Evolutionary conservation across 1,284 basidiomycete genomes (phyloP).

Genomic region (Vanrija sp.): DNA sequence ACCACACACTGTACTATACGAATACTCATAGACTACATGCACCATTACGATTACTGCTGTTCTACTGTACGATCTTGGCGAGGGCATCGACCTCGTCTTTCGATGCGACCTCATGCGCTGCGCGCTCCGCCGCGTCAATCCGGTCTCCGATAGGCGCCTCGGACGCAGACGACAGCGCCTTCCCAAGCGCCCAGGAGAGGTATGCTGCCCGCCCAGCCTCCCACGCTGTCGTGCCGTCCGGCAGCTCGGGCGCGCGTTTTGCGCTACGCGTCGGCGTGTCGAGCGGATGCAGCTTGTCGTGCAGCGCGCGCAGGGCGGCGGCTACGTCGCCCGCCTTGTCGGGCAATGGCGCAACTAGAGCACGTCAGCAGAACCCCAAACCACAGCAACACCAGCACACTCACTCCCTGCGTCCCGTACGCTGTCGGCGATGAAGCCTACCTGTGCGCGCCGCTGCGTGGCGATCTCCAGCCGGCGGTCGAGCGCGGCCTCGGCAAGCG

Average conservation of each 20-base stretch:
- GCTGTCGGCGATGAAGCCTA: constrained; percentile 43
- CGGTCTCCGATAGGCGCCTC: constrained; percentile 10
- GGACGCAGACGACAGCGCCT: constrained; percentile 16
- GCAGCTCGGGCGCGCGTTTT: not conserved
- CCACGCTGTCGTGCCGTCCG: constrained; percentile 26
- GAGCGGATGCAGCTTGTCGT: constrained; percentile 28
- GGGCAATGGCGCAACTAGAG: constrained; percentile 38
- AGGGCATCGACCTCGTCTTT: constrained; percentile 22
- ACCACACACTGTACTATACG: not conserved
- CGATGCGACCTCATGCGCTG: constrained; percentile 17
- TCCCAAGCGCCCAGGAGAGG: constrained; percentile 44
- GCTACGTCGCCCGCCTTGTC: constrained; percentile 24
- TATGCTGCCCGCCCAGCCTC: constrained; percentile 48
- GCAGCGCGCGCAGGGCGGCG: constrained; percentile 27
- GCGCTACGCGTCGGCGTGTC: constrained; percentile 13
- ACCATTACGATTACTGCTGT: not conserved
- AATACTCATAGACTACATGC: not conserved
- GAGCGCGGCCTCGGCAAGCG: constrained; percentile 38
- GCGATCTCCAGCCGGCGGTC: constrained; percentile 38
- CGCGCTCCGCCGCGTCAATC: constrained; percentile 18
- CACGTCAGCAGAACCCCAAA: not conserved
- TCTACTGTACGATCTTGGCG: constrained; percentile 4
- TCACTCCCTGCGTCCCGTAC: constrained; percentile 31
- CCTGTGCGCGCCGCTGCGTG: constrained; percentile 39
- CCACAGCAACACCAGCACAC: constrained; percentile 4